Evolutionary conservation across 345 rosid genomes (phyloP), one percentile per base, ranked within the genome.

Genomic region (Eucalyptus urophylla): DNA sequence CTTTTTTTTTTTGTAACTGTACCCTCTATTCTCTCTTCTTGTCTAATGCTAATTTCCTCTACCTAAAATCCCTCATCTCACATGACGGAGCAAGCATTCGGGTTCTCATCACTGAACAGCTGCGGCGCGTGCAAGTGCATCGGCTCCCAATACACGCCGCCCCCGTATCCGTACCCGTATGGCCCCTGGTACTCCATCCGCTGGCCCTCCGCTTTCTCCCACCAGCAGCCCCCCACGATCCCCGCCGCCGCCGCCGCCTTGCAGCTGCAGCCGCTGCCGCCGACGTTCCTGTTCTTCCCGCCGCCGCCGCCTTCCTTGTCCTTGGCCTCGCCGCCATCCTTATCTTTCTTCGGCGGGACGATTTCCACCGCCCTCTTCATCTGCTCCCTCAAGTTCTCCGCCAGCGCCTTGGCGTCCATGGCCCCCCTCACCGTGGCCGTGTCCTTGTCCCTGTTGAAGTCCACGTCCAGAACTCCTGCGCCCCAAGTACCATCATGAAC

Each of bases 381-480:
- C 49, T 80, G 92, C 87, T 88, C 90, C 91, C 86, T 91, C 88
- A 94, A 43, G 21, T 86, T 49, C 80, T 86, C 92, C 5, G 87
- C 87, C 91, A 94, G 87, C 14, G 89, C 93, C 87, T 93, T 91
- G 21, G 88, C 92, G 88, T 94, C 94, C 92, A 94, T 91, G 3
- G 92, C 88, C 69, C 95, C 95, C 60, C 91, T 92, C 89, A 94
- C 94, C 86, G 92, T 90, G 58, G 93, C 92, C 85, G 91, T 86
- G 51, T 94, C 94, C 93, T 92, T 94, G 87, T 87, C 89, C 87
- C 60, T 90, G 89, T 94, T 92, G 11, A 94, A 10, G 31, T 67
- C 44, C 86, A 87, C 50, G 37, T 89, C 90, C 9, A 89, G 89
- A 90, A 94, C 93, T 14, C 95, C 95, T 94, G 89, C 58, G 9